Base-by-base conservation (phyloP, 805 yeast species). In the Priceomyces castillae region DNA sequence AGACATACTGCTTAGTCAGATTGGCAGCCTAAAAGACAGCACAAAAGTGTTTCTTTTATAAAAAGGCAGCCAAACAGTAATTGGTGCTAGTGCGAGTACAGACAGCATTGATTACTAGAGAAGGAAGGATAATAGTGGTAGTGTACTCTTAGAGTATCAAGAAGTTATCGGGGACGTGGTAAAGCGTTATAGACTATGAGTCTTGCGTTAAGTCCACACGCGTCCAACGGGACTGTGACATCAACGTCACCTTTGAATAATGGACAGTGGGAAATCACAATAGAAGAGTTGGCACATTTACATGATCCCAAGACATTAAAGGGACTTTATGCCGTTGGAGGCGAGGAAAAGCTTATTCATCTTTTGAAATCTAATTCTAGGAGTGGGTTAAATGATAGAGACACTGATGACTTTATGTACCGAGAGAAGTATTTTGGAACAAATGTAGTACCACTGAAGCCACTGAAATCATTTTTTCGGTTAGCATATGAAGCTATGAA, bases 401-500 rank as follows among this genome's bases (percentile, higher is more conserved):
- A 67, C 15, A 52, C 60, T 3, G 71, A 46, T 12, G 71, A 65
- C 40, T 30, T 54, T n/a, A 45, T 51, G 3, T 28, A 30, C 15
- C 69, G 96, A 42, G 50, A 50, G 1, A 47, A 54, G n/a, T 64
- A 61, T 4, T 94, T 78, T 61, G 96, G 96, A 18, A 66, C 62
- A 14, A 94, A 94, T 59, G 62, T 57, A 18, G 62, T 94, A 15
- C 98, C 98, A 0, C 82, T 78, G 44, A 77, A 77, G 51, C 70
- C 77, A n/a, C 74, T 84, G 7, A 87, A 86, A 57, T 72, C 88
- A 1, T 82, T 94, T 48, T 67, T 83, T 36, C 54, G 60, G 46
- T 72, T 94, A 33, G 82, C 94, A 52, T 80, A 77, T 71, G 87
- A 86, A 54, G 97, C 97, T 2, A 68, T 94, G 68, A 82, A 90